phyloP scores from a whole-genome alignment of 1,139 yeast genomes.

The Kodamaea alishanica region DNA sequence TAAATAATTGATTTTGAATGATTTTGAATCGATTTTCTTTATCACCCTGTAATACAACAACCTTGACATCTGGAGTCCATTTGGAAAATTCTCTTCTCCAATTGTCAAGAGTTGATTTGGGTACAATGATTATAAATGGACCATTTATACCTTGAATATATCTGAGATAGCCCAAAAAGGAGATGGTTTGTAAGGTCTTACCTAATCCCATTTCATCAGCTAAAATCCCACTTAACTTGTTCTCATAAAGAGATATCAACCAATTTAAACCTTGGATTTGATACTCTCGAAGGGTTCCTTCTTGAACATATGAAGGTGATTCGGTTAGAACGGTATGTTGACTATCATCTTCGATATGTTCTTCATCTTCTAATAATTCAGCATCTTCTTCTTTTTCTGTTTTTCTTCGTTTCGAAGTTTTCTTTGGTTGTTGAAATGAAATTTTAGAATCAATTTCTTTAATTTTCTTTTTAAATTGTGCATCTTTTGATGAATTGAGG shows the following conservation, averaged over 20 bases:
- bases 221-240: slow-evolving; percentile 42
- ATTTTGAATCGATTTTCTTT: slow-evolving; percentile 69
- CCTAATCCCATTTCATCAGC: slow-evolving; percentile 54
- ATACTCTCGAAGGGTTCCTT: slow-evolving; percentile 74
- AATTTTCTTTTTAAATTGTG: slow-evolving; percentile 55
- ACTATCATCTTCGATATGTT: slow-evolving; percentile 52
- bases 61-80: slow-evolving; percentile 97
- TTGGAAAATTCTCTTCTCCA: slow-evolving; percentile 91
- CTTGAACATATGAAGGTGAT: slow-evolving; percentile 64
- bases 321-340: slow-evolving; percentile 67
- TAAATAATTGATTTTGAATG: slow-evolving; percentile 55
- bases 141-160: slow-evolving; percentile 78
- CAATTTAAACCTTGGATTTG: slow-evolving; percentile 54
- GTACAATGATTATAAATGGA: slow-evolving; percentile 88
- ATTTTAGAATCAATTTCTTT: slow-evolving; percentile 50
- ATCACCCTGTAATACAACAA: slow-evolving; percentile 79
- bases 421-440: slow-evolving; percentile 13
- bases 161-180: slow-evolving; percentile 80
- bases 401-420: slow-evolving; percentile 34
- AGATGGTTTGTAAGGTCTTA: slow-evolving; percentile 46
- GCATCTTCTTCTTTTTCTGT: slow-evolving; percentile 92
- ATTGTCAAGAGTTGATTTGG: slow-evolving; percentile 91
- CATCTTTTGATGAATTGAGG: slow-evolving; percentile 71
- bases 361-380: slow-evolving; percentile 78
- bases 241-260: slow-evolving; percentile 44